Evolutionary conservation across 139 green algal species (phyloP), one percentile per base, ranked within the genome.

Genomic region (Zygnema circumcarinatum): DNA sequence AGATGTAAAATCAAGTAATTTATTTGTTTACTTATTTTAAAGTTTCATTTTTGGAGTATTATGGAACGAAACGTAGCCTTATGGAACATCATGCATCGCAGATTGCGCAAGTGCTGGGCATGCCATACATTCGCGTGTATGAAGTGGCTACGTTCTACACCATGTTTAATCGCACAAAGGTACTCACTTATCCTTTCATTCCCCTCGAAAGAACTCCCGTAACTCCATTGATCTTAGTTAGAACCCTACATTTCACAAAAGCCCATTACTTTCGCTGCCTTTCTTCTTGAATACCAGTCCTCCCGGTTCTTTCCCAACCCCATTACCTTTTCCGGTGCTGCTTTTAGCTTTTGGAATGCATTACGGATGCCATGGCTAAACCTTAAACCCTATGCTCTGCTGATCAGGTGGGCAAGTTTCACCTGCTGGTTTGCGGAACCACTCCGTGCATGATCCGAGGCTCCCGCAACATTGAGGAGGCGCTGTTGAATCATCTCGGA

Each of bases 81-180:
- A 29, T 25, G 56, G 56, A 31, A 29, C 25, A 31, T 25, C n/a
- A n/a, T n/a, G n/a, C n/a, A n/a, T n/a, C n/a, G n/a, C 76, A 89
- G 83, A 68, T 95, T 2, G 90, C 93, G 32, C 87, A 93, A 16
- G 87, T 95, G 38, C 91, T 98, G 20, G 95, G 95, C 11, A 96
- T 98, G 94, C 81, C 95, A 1, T 88, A 93, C 1, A 99, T 99
- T 86, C 92, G 96, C 20, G 96, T 99, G 52, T 99, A 98, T 78
- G 96, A 99, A 92, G 95, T 98, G 36, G 97, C 96, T 32, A 99
- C 97, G 20, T 99, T 99, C 84, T 99, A 99, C 94, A 98, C 96
- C 80, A 99, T 99, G 97, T 99, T 98, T 94, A 99, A 99, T 93
- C 93, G 97, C 36, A 94, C 32, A 42, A 56, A 62, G 67, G 82